phyloP scores from a whole-genome alignment of 106 monocot species.

The Dendrobium catenatum region DNA sequence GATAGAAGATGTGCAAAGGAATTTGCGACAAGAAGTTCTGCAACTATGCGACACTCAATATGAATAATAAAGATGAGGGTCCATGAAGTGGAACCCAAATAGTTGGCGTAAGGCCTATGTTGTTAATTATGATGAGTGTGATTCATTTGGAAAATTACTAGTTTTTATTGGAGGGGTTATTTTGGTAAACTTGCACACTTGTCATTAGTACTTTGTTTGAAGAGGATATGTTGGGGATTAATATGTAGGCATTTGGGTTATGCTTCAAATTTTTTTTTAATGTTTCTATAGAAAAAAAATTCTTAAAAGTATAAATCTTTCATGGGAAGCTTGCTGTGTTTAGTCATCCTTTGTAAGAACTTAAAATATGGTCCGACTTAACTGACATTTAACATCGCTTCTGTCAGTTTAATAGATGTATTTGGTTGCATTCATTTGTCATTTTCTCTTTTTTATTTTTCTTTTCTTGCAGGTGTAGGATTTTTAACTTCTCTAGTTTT shows the following conservation, averaged over 20 bases:
- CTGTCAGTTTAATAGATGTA: background rate
- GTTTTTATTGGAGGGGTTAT: background rate
- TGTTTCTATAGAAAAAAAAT: background rate
- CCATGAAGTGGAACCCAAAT: too few relatives aligned
- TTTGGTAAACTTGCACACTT: too few relatives aligned
- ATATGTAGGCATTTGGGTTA: background rate
- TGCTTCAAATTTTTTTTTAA: background rate
- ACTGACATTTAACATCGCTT: background rate
- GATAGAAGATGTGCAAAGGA: too few relatives aligned
- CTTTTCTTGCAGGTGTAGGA: slow-evolving; percentile 66
- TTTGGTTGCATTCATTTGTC: background rate
- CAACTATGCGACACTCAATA: too few relatives aligned
- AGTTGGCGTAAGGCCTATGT: too few relatives aligned
- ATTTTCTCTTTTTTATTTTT: background rate
- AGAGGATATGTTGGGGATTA: background rate
- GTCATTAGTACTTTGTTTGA: too few relatives aligned
- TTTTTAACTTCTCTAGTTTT: slow-evolving; percentile 88
- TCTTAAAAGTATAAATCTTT: background rate
- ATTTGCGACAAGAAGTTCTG: too few relatives aligned
- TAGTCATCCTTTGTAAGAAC: background rate
- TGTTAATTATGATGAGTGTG: background rate
- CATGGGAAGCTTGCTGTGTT: background rate
- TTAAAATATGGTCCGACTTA: background rate
- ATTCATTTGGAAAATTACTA: background rate
- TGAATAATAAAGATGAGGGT: too few relatives aligned